A percentile compares a stretch with the other conserved stretches of the same genome.
Evolutionary conservation across 305 asterid genomes (phyloP).

Genomic region (Solanum hybrid): DNA sequence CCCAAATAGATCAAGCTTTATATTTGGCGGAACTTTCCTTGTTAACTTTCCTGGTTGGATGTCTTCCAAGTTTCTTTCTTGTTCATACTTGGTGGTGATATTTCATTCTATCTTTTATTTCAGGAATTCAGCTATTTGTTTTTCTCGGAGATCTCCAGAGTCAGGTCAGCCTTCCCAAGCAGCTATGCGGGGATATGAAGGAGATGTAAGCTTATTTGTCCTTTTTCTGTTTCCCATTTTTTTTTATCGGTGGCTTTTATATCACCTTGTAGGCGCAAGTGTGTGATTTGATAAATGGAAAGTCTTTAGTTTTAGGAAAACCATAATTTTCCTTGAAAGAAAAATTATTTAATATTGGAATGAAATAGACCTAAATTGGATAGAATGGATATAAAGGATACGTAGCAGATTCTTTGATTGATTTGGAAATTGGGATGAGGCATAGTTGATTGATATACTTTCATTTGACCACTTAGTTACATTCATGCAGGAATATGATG

Average conservation of each 20-base stretch:
- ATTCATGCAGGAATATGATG: conserved; percentile 21
- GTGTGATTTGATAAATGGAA: not conserved
- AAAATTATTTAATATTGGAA: not conserved
- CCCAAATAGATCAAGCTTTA: not conserved
- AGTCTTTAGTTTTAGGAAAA: not conserved
- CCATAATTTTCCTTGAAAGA: not conserved
- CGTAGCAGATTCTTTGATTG: not conserved
- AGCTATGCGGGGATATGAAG: conserved; percentile 42
- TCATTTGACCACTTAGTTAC: not conserved
- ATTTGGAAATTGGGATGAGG: not conserved
- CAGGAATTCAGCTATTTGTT: not conserved
- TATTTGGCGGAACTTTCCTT: not conserved
- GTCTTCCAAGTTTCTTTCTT: not conserved
- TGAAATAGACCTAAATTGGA: not conserved
- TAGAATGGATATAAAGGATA: not conserved
- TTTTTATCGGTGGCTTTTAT: not conserved
- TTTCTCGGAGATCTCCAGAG: not conserved
- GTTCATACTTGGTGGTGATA: not conserved
- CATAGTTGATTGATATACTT: not conserved
- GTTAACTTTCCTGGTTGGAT: not conserved
- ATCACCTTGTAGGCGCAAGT: not conserved
- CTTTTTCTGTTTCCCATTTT: not conserved
- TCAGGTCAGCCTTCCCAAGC: not conserved
- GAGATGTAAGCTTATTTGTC: conserved; percentile 43
- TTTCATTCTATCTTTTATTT: not conserved